These are phyloP conservation scores for Citrullus colocynthis DNA, from an alignment of 306 rosid species.

Conservation along the genomic window DNA sequence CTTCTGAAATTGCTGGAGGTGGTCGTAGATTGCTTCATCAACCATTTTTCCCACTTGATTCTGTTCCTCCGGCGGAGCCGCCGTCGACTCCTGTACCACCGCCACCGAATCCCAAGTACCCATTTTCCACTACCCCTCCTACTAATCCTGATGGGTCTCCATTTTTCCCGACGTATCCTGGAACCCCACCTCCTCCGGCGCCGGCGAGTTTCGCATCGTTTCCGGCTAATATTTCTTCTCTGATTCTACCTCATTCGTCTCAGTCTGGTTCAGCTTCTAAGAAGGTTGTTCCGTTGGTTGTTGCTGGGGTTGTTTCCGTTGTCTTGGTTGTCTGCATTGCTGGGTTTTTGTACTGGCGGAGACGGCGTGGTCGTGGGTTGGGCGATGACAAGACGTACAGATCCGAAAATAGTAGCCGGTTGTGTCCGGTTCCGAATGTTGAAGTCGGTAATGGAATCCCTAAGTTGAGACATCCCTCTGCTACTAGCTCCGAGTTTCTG, in stretches of 20 bases:
- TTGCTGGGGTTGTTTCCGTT: conserved; percentile 36
- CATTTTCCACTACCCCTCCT: conserved; percentile 47
- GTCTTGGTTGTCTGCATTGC: conserved; percentile 15
- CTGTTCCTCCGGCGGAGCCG: conserved; percentile 33
- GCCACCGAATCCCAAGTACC: conserved; percentile 33
- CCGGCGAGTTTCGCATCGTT: conserved; percentile 58
- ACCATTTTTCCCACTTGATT: conserved; percentile 28
- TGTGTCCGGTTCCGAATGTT: conserved; percentile 29
- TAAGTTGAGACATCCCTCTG: conserved; percentile 24
- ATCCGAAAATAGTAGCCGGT: conserved; percentile 54
- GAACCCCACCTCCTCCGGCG: conserved; percentile 52
- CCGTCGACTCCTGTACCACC: conserved; percentile 24
- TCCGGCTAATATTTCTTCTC: conserved; percentile 89
- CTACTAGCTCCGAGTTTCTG: conserved; percentile 74
- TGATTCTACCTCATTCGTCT: conserved; percentile 46
- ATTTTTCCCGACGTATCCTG: conserved; percentile 63
- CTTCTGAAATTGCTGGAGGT: not conserved
- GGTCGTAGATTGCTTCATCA: conserved; percentile 56
- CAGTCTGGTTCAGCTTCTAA: conserved; percentile 21
- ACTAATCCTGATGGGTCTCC: conserved; percentile 41
- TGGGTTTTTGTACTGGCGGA: conserved; percentile 35
- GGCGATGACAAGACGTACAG: conserved; percentile 52
- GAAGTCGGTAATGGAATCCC: conserved; percentile 15
- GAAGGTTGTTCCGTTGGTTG: conserved; percentile 28
- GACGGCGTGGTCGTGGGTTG: conserved; percentile 18